phyloP scores from a whole-genome alignment of 352 stramenopile genomes.

The Phytophthora brassicae region DNA sequence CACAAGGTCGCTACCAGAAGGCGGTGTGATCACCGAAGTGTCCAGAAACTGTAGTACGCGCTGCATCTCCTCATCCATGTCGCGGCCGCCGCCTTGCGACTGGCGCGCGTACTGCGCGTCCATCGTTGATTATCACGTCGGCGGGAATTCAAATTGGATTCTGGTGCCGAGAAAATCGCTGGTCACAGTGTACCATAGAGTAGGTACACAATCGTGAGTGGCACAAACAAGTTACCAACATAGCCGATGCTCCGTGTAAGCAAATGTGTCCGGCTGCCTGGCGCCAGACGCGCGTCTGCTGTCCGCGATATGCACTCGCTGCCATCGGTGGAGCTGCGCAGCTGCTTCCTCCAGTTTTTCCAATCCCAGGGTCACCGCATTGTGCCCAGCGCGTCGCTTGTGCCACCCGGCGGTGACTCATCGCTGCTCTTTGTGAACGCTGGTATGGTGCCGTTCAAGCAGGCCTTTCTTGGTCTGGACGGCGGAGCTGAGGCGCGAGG shows the following conservation, averaged over 20 bases:
- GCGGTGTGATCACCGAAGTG: slow-evolving; percentile 48
- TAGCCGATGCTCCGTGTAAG: slow-evolving; percentile 28
- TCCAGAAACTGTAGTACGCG: slow-evolving; percentile 68
- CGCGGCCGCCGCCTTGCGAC: slow-evolving; percentile 14
- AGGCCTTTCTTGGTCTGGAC: slow-evolving; percentile 81
- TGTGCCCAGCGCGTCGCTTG: slow-evolving; percentile 66
- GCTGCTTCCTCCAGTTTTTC: slow-evolving; percentile 73
- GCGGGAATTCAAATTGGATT: slow-evolving; percentile 19
- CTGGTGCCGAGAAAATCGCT: slow-evolving; percentile 9
- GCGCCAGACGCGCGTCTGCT: background rate
- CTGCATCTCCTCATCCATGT: slow-evolving; percentile 59
- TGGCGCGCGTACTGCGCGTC: slow-evolving; percentile 19
- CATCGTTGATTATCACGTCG: slow-evolving; percentile 13
- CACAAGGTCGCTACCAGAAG: slow-evolving; percentile 30
- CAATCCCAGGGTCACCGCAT: slow-evolving; percentile 56
- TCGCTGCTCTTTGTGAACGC: slow-evolving; percentile 98
- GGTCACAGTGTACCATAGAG: background rate
- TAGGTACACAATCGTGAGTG: background rate
- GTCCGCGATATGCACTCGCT: slow-evolving; percentile 43
- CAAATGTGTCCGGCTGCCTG: background rate
- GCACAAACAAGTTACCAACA: too few species aligned
- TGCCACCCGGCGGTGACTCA: slow-evolving; percentile 84
- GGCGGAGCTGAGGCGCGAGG: slow-evolving; percentile 65
- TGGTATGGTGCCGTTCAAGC: slow-evolving; percentile 95
- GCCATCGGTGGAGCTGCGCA: slow-evolving; percentile 45